Percentiles rank a stretch among this genome's conserved stretches.
Conservation (phyloP, 2,329 filamentous ascomycete species). For the Colletotrichum tabaci region DNA sequence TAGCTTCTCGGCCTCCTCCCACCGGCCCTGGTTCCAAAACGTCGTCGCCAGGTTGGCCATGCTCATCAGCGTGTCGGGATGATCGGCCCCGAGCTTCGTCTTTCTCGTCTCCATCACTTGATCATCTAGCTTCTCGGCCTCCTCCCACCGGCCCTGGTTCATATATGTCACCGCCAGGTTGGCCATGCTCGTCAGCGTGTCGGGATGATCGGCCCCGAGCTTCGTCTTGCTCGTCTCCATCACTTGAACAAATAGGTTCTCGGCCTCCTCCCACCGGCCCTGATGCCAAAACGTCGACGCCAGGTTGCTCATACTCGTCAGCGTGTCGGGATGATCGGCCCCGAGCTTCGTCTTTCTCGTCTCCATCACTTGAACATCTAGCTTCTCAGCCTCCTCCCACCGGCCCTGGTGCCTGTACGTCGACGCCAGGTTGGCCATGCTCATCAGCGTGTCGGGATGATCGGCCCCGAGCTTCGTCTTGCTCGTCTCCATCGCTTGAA, state of each 20-base stretch:
- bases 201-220: not conserved
- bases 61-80: not conserved
- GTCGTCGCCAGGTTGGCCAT: constrained; percentile 6
- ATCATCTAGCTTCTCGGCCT: not conserved
- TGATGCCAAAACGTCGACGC: no score
- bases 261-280: no score
- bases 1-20: not conserved
- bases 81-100: not conserved
- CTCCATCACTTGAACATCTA: no score
- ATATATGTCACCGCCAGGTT: no score
- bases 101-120: not conserved
- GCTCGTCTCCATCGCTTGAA: not conserved
- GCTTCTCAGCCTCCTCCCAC: no score
- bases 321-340: no score
- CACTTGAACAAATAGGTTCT: not conserved
- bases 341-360: no score
- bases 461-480: not conserved
- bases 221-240: not conserved
- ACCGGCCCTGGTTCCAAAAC: no score
- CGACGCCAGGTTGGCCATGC: not conserved
- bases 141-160: no score
- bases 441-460: not conserved
- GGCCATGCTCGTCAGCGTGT: not conserved
- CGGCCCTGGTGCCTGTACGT: no score
- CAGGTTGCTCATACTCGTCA: no score